Evolutionary conservation across 2,329 filamentous ascomycete genomes (phyloP), one percentile per base, ranked within the genome.

Genomic region (Pseudocercospora crystallina): DNA sequence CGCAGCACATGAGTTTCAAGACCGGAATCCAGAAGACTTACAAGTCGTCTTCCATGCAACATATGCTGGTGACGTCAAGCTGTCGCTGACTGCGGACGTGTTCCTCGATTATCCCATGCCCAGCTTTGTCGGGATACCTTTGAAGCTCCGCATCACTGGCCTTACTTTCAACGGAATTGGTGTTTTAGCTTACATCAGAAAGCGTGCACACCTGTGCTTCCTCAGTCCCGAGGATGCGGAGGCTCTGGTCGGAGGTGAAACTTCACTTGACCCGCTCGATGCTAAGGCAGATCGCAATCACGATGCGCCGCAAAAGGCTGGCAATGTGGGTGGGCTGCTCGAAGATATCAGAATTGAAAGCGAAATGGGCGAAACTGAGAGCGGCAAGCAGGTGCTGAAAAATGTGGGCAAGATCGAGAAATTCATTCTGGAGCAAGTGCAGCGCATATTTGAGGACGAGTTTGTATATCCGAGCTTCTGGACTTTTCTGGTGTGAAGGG

Each of bases 341-440:
- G 90, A 95, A 69, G 89, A 97, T 72, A 95, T 99, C 63, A 85
- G 86, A 59, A 92, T 99, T 5, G 94, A 99, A 71, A 97, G 92
- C 69, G 94, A 99, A 73, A 99, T 99, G 69, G 94, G 94, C 5
- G 86, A 94, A 69, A 84, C 90, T 59, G 90, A 95, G 64, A 86
- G 87, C 53, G 89, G 90, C 20, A 96, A 94, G 73, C 92, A 96
- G 74, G 94, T 92, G 40, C 75, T 99, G 53, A 97, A 96, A 78
- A 99, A 99, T 69, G 92, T 99, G 43, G 92, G 94, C 52, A 99
- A 99, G 77, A 94, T 99, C 51, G 94, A 99, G 75, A 87, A 90
- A 64, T 99, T 99, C 69, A 90, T 99, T 49, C 78, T 99, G 53
- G 92, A 97, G 69, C 92, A 97, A 72, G 94, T 99, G 56, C 84